These are phyloP conservation scores for Blastocystis hominis DNA, from an alignment of 352 stramenopile species.

Conservation along the genomic window DNA sequence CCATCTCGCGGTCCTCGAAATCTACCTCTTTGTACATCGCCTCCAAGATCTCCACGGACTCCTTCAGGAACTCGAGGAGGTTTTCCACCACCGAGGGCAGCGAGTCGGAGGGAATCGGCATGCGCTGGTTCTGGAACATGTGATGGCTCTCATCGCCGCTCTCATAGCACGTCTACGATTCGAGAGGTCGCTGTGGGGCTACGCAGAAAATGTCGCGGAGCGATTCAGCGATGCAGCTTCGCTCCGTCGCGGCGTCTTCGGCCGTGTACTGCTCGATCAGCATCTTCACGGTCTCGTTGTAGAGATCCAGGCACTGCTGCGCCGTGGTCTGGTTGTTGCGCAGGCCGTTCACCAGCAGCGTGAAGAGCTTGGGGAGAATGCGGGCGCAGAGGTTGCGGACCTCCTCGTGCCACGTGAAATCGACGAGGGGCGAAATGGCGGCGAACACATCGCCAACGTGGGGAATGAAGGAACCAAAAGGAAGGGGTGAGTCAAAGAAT, in stretches of 20 bases:
- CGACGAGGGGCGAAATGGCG: not conserved
- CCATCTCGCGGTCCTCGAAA: conserved; percentile 11
- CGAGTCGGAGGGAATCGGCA: not conserved
- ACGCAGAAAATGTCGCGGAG: conserved; percentile 4
- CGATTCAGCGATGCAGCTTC: not conserved
- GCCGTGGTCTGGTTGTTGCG: not conserved
- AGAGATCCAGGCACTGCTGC: not conserved
- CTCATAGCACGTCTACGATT: conserved; percentile 1
- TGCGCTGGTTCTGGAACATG: not conserved
- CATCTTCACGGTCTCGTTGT: conserved; percentile 13
- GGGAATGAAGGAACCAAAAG: too few species aligned
- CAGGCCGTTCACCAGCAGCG: not conserved
- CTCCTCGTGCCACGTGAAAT: conserved; percentile 27
- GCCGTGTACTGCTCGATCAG: conserved; percentile 2
- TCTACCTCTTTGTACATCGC: conserved; percentile 8
- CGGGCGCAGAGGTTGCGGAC: not conserved
- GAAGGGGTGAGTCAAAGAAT: too few species aligned
- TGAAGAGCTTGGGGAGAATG: conserved; percentile 11
- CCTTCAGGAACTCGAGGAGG: not conserved
- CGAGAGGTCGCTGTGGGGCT: too few species aligned
- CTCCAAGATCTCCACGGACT: conserved; percentile 14
- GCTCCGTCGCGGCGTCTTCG: conserved; percentile 4
- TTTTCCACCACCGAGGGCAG: not conserved
- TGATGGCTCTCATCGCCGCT: not conserved
- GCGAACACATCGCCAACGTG: not conserved